Evolutionary conservation across 208 protist genomes (phyloP).

Genomic region (Novymonas esmeraldas): DNA sequence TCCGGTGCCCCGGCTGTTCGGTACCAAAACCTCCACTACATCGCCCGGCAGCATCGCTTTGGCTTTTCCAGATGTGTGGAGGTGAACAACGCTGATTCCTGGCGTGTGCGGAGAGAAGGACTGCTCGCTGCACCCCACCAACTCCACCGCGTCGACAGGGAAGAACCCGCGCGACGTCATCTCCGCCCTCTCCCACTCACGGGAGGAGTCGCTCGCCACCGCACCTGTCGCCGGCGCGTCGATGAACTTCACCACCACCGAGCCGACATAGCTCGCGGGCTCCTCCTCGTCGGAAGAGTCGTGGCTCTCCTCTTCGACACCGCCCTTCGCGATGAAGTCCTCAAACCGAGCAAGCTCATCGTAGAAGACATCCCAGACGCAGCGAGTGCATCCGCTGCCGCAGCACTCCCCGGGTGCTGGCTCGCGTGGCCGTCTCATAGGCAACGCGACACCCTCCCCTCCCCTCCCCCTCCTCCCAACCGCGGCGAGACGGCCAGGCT

Average conservation of each 20-base stretch:
- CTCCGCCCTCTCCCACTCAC: conserved; percentile 16
- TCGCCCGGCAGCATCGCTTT: conserved; percentile 52
- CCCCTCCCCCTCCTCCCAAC: too few species aligned
- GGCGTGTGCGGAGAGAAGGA: conserved; percentile 10
- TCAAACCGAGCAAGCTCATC: conserved; percentile 71
- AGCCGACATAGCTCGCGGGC: conserved; percentile 59
- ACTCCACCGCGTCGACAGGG: conserved; percentile 16
- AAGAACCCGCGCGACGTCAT: conserved; percentile 18
- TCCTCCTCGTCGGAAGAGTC: conserved; percentile 31
- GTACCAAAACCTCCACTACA: conserved; percentile 75
- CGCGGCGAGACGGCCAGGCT: too few species aligned
- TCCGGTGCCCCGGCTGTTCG: conserved; percentile 41
- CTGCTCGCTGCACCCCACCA: conserved; percentile 17
- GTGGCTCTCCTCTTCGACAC: conserved; percentile 17
- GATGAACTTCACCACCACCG: conserved; percentile 73
- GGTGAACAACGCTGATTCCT: conserved; percentile 32
- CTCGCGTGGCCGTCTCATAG: conserved; percentile 57
- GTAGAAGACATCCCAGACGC: conserved; percentile 92
- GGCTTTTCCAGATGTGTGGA: conserved; percentile 11
- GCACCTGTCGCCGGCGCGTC: not conserved
- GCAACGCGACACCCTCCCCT: not conserved
- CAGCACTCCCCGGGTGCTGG: conserved; percentile 83
- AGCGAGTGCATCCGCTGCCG: conserved; percentile 84
- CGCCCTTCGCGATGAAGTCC: conserved; percentile 31
- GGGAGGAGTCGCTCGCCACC: not conserved